These are phyloP conservation scores for Hortaea werneckii DNA, from an alignment of 2,329 filamentous ascomycete genomes.

Conservation along the genomic window DNA sequence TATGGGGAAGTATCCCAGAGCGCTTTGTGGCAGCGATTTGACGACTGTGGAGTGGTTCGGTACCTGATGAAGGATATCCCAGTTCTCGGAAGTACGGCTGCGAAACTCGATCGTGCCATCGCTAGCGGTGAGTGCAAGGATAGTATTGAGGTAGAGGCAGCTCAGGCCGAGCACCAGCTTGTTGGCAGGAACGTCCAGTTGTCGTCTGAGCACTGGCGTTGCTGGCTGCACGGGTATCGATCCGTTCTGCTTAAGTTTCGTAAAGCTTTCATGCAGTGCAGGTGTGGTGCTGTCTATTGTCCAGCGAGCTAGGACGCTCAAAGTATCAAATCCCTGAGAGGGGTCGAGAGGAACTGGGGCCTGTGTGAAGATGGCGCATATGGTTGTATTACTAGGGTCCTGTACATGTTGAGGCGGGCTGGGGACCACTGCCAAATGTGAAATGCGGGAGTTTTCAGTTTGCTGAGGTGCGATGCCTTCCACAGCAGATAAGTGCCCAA, in stretches of 20 bases:
- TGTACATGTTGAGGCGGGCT: slow-evolving; percentile 49
- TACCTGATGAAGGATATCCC: slow-evolving; percentile 57
- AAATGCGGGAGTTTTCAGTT: slow-evolving; percentile 15
- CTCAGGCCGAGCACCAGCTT: slow-evolving; percentile 63
- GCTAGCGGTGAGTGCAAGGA: slow-evolving; percentile 62
- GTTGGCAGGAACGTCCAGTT: slow-evolving; percentile 57
- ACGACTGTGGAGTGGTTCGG: slow-evolving; percentile 23
- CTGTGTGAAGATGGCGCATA: slow-evolving; percentile 64
- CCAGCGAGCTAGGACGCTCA: slow-evolving; percentile 76
- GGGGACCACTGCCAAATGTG: slow-evolving; percentile 16
- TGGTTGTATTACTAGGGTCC: slow-evolving; percentile 34
- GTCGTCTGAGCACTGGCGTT: slow-evolving; percentile 47
- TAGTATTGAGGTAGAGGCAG: slow-evolving; percentile 58
- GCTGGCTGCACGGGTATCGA: slow-evolving; percentile 9
- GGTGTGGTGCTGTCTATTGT: slow-evolving; percentile 49
- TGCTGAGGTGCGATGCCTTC: slow-evolving; percentile 19
- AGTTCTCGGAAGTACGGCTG: slow-evolving; percentile 52
- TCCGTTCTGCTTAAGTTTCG: slow-evolving; percentile 19
- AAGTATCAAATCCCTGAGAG: slow-evolving; percentile 51
- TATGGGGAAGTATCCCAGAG: slow-evolving; percentile 60
- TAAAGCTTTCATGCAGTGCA: slow-evolving; percentile 27
- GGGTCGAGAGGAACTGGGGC: slow-evolving; percentile 26
- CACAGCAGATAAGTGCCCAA: slow-evolving; percentile 18
- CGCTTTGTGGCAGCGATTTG: slow-evolving; percentile 59
- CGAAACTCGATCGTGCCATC: slow-evolving; percentile 76